Evolutionary conservation across 768 basidiomycete species (phyloP).

Genomic region (Calvatia gigantea): DNA sequence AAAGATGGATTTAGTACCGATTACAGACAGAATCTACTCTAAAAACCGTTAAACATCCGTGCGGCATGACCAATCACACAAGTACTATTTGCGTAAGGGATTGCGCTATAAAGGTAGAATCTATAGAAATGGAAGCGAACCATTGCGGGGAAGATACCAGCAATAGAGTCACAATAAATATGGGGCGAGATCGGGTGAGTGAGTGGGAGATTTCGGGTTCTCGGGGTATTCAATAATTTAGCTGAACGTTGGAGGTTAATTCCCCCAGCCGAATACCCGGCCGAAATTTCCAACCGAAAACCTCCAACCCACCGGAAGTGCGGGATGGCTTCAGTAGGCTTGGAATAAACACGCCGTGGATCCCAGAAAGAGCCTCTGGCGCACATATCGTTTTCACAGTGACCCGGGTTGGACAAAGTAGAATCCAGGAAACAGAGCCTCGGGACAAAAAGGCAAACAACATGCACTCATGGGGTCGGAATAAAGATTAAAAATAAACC

Average conservation of each 20-base stretch:
- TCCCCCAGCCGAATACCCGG: too few species aligned
- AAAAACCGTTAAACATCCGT: background rate
- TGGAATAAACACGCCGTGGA: too few species aligned
- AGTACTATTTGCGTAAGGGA: background rate
- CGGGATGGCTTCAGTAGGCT: too few species aligned
- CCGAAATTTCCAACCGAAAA: too few species aligned
- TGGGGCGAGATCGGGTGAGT: background rate
- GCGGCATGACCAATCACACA: background rate
- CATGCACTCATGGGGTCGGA: background rate
- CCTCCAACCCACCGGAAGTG: too few species aligned
- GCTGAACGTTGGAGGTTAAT: too few species aligned
- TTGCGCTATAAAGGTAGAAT: background rate
- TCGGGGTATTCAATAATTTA: background rate
- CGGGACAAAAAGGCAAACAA: background rate
- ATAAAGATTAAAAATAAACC: background rate
- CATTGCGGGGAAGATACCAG: background rate
- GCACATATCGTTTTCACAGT: too few species aligned
- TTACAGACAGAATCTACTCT: conserved; percentile 1
- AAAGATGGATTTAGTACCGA: background rate
- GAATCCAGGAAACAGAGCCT: too few species aligned
- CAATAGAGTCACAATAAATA: background rate
- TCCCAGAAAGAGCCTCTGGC: too few species aligned
- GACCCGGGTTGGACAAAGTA: too few species aligned
- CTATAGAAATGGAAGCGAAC: background rate
- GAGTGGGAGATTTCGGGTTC: background rate